phyloP scores from a whole-genome alignment of 2,329 filamentous ascomycete species.

The Diaporthe sp. region DNA sequence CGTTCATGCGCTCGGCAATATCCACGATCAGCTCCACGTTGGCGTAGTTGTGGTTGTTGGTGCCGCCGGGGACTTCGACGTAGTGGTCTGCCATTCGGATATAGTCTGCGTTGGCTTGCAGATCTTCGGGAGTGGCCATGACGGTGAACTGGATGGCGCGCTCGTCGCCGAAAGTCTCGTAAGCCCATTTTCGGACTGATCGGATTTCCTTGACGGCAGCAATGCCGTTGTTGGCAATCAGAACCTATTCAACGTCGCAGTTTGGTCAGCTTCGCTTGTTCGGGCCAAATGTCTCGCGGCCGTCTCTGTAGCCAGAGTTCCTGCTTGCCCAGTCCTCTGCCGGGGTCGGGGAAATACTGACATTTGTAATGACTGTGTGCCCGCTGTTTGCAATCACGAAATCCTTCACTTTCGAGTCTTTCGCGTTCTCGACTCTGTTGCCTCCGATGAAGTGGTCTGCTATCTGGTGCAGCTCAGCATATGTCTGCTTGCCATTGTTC shows the following conservation, averaged over 20 bases:
- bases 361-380: slow-evolving; percentile 98
- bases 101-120: slow-evolving; percentile 97
- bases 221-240: slow-evolving; percentile 99
- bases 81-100: slow-evolving; percentile 99
- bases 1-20: slow-evolving; percentile 97
- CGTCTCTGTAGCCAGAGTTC: not conserved
- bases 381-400: slow-evolving; percentile 91
- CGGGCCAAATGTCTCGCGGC: not conserved
- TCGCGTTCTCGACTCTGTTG: slow-evolving; percentile 84
- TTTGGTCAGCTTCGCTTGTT: not conserved
- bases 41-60: slow-evolving; percentile 99
- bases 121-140: slow-evolving; percentile 98
- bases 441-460: slow-evolving; percentile 97
- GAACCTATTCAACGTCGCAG: slow-evolving; percentile 68
- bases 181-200: slow-evolving; percentile 99
- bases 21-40: slow-evolving; percentile 99
- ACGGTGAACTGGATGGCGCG: slow-evolving; percentile 98
- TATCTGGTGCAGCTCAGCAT: slow-evolving; percentile 83
- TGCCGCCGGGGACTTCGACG: slow-evolving; percentile 97
- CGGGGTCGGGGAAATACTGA: slow-evolving; percentile 58
- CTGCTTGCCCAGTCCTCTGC: not conserved
- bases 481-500: slow-evolving; percentile 71
- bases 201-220: slow-evolving; percentile 99
- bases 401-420: slow-evolving; percentile 91
- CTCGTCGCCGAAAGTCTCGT: slow-evolving; percentile 99